phyloP scores from a whole-genome alignment of 169 alveolate species.

The Cryptosporidium parvum region DNA sequence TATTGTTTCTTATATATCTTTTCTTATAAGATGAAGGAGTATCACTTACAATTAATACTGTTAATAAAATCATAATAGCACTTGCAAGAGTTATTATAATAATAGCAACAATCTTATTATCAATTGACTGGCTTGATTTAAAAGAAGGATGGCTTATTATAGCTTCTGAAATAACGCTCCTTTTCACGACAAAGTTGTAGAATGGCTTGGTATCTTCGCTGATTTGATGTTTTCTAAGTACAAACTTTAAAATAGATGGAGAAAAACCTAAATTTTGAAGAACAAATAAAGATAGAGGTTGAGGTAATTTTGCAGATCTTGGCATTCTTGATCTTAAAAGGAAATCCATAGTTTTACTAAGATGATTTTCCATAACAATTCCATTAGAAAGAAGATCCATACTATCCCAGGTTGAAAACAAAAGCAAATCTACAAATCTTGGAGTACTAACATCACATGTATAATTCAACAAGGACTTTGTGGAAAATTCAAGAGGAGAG shows the following conservation, averaged over 20 bases:
- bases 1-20: constrained; percentile 14
- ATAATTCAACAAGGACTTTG: constrained; percentile 6
- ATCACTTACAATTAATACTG: constrained; percentile 29
- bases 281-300: constrained; percentile 1
- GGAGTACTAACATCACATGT: constrained; percentile 59
- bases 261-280: constrained; percentile 40
- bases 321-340: neutral
- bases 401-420: constrained; percentile 16
- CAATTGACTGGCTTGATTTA: neutral
- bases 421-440: constrained; percentile 52
- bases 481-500: constrained; percentile 54
- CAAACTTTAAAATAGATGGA: constrained; percentile 27
- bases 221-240: constrained; percentile 30
- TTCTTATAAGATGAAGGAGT: constrained; percentile 37
- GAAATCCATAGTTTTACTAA: constrained; percentile 11
- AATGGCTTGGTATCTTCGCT: constrained; percentile 47
- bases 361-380: constrained; percentile 5
- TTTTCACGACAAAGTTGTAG: constrained; percentile 23
- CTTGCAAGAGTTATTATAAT: neutral
- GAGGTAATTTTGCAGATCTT: neutral
- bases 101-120: constrained; percentile 14
- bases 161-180: constrained; percentile 36
- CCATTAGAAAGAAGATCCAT: constrained; percentile 21
- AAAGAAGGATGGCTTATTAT: constrained; percentile 31
- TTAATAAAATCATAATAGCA: neutral